Evolutionary conservation across 306 rosid species (phyloP).

Genomic region (Pyrus pyrifolia): DNA sequence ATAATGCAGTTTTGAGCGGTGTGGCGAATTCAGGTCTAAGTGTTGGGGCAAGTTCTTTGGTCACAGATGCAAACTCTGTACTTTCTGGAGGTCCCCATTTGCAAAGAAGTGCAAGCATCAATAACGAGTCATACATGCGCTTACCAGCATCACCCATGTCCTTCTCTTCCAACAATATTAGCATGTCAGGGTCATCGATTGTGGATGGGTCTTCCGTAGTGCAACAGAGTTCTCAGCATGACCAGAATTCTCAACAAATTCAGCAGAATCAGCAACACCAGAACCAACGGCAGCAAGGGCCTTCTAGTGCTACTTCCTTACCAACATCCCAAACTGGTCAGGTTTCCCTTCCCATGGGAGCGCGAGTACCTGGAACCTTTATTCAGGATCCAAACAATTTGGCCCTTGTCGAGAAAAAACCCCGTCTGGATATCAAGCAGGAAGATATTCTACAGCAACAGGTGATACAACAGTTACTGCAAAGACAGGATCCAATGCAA

Average conservation of each 20-base stretch:
- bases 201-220: slow-evolving; percentile 86
- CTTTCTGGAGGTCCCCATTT: slow-evolving; percentile 91
- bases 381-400: slow-evolving; percentile 66
- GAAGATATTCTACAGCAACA: slow-evolving; percentile 79
- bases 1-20: slow-evolving; percentile 63
- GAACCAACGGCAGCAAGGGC: slow-evolving; percentile 60
- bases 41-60: slow-evolving; percentile 94
- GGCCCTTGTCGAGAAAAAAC: slow-evolving; percentile 64
- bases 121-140: slow-evolving; percentile 75
- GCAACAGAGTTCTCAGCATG: slow-evolving; percentile 83
- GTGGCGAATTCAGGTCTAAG: slow-evolving; percentile 91
- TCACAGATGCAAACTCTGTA: slow-evolving; percentile 96
- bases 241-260: slow-evolving; percentile 65
- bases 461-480: slow-evolving; percentile 71
- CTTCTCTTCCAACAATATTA: slow-evolving; percentile 85
- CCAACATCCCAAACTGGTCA: slow-evolving; percentile 57
- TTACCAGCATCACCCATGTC: slow-evolving; percentile 94
- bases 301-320: slow-evolving; percentile 59
- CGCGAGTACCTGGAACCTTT: slow-evolving; percentile 53
- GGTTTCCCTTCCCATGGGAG: slow-evolving; percentile 48
- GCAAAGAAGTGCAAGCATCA: slow-evolving; percentile 96
- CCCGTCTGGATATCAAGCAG: slow-evolving; percentile 75
- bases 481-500: slow-evolving; percentile 77
- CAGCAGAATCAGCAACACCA: slow-evolving; percentile 60
- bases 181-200: slow-evolving; percentile 82